Evolutionary conservation across 2,329 filamentous ascomycete genomes (phyloP).

Genomic region (Leptographium lundbergii): DNA sequence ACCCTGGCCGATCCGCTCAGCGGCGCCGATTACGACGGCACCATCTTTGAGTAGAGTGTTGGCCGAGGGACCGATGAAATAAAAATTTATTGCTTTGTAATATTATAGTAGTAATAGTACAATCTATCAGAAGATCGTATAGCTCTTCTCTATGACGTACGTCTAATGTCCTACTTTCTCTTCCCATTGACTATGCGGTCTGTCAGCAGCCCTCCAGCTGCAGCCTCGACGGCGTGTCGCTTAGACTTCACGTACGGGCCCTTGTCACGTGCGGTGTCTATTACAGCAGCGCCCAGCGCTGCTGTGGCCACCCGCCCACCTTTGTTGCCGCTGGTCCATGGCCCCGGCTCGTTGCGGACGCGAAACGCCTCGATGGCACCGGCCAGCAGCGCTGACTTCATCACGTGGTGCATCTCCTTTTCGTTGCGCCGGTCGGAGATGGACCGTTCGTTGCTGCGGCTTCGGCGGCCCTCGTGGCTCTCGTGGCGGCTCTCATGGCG

Average conservation of each 20-base stretch:
- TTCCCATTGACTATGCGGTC: constrained; percentile 14
- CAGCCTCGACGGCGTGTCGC: constrained; percentile 11
- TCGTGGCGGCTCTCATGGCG: background rate
- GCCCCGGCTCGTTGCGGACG: constrained; percentile 8
- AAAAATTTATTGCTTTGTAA: background rate
- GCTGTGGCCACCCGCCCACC: constrained; percentile 12
- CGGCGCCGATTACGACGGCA: constrained; percentile 30
- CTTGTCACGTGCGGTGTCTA: constrained; percentile 9
- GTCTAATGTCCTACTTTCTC: background rate
- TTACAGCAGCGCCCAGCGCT: constrained; percentile 11
- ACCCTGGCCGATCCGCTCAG: constrained; percentile 23
- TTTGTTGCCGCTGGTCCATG: constrained; percentile 9
- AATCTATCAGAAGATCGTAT: background rate
- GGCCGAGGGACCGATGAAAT: background rate
- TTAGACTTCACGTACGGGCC: constrained; percentile 10
- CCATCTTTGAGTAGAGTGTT: constrained; percentile 15
- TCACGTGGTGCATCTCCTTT: constrained; percentile 5
- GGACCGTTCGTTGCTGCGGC: background rate
- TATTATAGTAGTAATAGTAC: background rate
- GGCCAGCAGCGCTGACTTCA: constrained; percentile 10
- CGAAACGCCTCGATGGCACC: constrained; percentile 13
- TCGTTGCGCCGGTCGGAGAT: background rate
- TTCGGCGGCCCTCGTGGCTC: background rate
- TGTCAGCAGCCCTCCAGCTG: constrained; percentile 12
- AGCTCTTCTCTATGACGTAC: background rate